These are phyloP conservation scores for Hanseniaspora thailandica DNA, from an alignment of 805 yeast species.

Conservation along the genomic window DNA sequence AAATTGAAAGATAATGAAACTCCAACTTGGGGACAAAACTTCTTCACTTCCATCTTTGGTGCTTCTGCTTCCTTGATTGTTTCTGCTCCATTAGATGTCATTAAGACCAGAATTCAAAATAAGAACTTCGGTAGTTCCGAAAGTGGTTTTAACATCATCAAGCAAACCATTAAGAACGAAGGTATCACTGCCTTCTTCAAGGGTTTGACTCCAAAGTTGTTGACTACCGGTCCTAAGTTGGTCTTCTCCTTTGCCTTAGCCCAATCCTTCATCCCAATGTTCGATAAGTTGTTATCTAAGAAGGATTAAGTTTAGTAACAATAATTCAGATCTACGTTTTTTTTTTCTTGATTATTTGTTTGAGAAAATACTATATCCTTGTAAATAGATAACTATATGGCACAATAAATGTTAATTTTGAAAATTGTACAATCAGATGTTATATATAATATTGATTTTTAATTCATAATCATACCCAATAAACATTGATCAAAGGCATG, in stretches of 20 bases:
- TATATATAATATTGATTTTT: not conserved
- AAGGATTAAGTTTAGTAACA: not conserved
- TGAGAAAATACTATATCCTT: not conserved
- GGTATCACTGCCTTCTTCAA: slow-evolving; percentile 86
- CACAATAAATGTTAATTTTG: not conserved
- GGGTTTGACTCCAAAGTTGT: slow-evolving; percentile 89
- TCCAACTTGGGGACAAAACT: slow-evolving; percentile 93
- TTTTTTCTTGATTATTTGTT: not conserved
- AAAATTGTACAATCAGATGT: not conserved
- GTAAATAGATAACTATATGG: not conserved
- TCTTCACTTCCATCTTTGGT: slow-evolving; percentile 87
- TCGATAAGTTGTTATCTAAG: slow-evolving; percentile 50
- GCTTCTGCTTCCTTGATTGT: slow-evolving; percentile 95
- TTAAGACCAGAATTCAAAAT: slow-evolving; percentile 97
- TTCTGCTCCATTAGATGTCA: slow-evolving; percentile 94
- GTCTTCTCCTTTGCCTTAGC: slow-evolving; percentile 98
- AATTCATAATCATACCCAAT: not conserved
- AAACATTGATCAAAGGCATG: too few species aligned
- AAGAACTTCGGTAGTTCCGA: slow-evolving; percentile 91
- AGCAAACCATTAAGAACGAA: slow-evolving; percentile 85
- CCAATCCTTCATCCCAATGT: slow-evolving; percentile 91
- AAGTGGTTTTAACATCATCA: slow-evolving; percentile 81
- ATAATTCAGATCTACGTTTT: not conserved
- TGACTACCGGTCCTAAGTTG: slow-evolving; percentile 96
- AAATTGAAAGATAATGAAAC: slow-evolving; percentile 74